Evolutionary conservation across 805 yeast species (phyloP), one percentile per base, ranked within the genome.

Genomic region (Metschnikowia kunwiensis): DNA sequence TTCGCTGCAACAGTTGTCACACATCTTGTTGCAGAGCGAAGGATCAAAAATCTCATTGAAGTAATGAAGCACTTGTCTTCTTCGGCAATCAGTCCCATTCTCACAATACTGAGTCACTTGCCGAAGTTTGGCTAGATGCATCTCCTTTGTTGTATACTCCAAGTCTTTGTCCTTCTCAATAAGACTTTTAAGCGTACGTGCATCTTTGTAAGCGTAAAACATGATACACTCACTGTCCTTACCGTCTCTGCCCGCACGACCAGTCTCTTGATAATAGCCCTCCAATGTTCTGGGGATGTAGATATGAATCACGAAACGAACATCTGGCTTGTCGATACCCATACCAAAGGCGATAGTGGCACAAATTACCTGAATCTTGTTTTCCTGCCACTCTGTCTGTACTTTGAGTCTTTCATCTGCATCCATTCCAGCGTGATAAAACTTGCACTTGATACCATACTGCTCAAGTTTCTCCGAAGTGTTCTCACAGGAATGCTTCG

Each of bases 321-420:
- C 98, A 60, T 93, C 95, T 0, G 96, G 85, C 58, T 93, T 93
- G 62, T 93, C 98, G 38, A 93, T 91, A 31, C 98, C 98, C 98
- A 93, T 93, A 18, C 98, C 98, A 70, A 93, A 93, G 0, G 98
- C 98, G 51, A 93, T 84, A 0, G 98, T 93, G 0, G 98, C 98
- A 65, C 97, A 91, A 10, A 93, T 88, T 1, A 89, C 82, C 54
- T 81, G 82, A 15, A 82, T 63, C 14, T 60, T 57, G 37, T 83
- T 82, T 1, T 63, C 55, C 58, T 93, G 98, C 98, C 98, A 93
- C 21, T 63, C 67, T 15, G 65, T 65, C 59, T 93, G 98, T n/a
- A 87, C 78, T 3, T 58, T 46, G 14, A 75, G 62, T 41, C 97
- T 70, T 20, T 82, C 87, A 10, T 83, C 84, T 0, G 89, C 72